Evolutionary conservation across 768 basidiomycete species (phyloP), one percentile per base, ranked within the genome.

Genomic region (Clavulina sp.): DNA sequence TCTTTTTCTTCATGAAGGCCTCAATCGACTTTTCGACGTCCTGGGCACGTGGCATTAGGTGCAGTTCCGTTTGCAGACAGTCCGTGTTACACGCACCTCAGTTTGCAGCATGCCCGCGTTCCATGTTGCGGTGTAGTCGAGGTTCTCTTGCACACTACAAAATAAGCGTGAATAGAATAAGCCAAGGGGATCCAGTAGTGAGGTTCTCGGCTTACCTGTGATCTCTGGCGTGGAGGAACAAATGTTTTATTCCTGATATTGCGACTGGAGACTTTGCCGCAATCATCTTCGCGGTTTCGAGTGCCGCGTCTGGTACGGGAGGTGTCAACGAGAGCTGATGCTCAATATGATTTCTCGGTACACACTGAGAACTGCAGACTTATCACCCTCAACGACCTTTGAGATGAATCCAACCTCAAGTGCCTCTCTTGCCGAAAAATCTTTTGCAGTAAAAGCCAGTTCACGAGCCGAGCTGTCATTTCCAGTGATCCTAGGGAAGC

Each of bases 251-350:
- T 1, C 81, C 77, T 0, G 72, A 57, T 0, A 85, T 77, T 0
- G 87, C 89, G 3, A 92, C 65, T 0, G 89, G 88, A 31, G 79
- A 82, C 66, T 91, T 89, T 23, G 57, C 56, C 34, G 83, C 81
- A 28, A 89, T 82, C 1, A 70, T 60, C 52, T 65, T 66, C 0
- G 83, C 88, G 9, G 83, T 66, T 16, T 73, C 68, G 16, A 88
- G 54, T 0, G 86, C 84, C 1, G 73, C 78, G 0, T 48, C 63
- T 62, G 49, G 9, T 3, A 21, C 34, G 23, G 9, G 16, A 19
- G 49, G 33, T 4, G n/a, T 1, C 18, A 24, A 24, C 4, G 46
- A 23, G 21, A 4, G 18, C 40, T 7, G n/a, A 38, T 38, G 36
- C 36, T 13, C 13, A 38, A 38, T 13, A 38, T 38, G 36, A 13